Base-by-base conservation (phyloP, 352 stramenopile genomes). In the Pythium vanterpoolii region DNA sequence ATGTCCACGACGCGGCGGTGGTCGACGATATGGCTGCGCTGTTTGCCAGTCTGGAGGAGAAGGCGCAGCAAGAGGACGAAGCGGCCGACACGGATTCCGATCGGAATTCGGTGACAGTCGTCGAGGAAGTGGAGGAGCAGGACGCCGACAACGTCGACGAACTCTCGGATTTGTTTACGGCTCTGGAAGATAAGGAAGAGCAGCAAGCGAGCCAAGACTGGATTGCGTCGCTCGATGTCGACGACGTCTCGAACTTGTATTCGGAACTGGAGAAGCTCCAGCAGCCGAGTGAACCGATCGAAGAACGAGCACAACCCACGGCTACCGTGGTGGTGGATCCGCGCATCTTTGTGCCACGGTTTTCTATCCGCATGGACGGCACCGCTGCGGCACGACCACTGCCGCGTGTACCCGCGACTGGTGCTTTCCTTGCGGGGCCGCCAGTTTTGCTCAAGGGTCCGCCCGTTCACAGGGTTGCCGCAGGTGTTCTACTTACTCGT, bases 221-320 rank as follows among this genome's bases (percentile, higher is more conserved):
- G 73, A 86, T 83, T 31, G 73, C 80, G 44, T 54, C 73, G 45
- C 66, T 86, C 27, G 75, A 83, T 42, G 74, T 86, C 27, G 72
- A 83, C 64, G 76, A 78, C 49, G 51, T 80, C 14, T 64, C 74
- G 28, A 60, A 31, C 43, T 58, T 89, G 38, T 82, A 86, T 36
- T 64, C 57, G n/a, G 68, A 83, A 39, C 56, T 85, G 42, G 74
- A 83, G 54, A 30, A 34, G 19, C 42, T 57, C 1, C 13, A 71
- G 36, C 36, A 74, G 40, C 31, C 19, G 27, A n/a, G n/a, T n/a
- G n/a, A n/a, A n/a, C n/a, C n/a, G n/a, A n/a, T n/a, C n/a, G n/a
- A n/a, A n/a, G n/a, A n/a, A n/a, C n/a, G n/a, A n/a, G 48, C 40
- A 19, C 33, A 48, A 21, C 4, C 47, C 28, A 56, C 56, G 34